Base-by-base conservation (phyloP, 2,329 filamentous ascomycete species). In the Apiospora pterosperma region DNA sequence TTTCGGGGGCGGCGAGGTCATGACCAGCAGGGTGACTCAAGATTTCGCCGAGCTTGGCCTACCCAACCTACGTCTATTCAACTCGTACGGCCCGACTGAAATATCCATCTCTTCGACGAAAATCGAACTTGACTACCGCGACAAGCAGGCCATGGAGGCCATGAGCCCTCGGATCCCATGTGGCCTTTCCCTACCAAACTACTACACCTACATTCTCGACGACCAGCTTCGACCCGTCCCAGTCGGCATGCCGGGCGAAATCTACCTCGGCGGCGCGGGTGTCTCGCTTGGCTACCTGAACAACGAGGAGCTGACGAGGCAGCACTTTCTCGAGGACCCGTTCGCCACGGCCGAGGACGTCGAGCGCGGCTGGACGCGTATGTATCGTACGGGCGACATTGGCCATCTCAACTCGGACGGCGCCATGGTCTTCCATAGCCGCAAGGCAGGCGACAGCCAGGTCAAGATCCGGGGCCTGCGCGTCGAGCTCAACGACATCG, bases 401-500 rank as follows among this genome's bases (percentile, higher is more conserved):
- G 75, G 16, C 67, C 71, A 23, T 65, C 76, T 59, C 59, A 63
- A 19, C 16, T 61, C 21, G 1, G 72, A 76, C 42, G 78, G 77
- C 23, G 58, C 69, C 0, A 59, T 81, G 11, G 64, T 69, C 1
- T 72, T 76, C 65, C 42, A 71, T 3, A 73, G 76, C 7, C 75
- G 78, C 5, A 80, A 79, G 63, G 59, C 59, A 5, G 74, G 77
- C 12, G 78, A 81, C 64, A 73, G 72, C 1, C 75, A 78, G 44
- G 69, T 80, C 65, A 81, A 81, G 67, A 65, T 81, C 1, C 71
- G 76, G 2, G 79, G 79, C 0, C 55, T 78, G 25, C 73, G 80
- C 4, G 76, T 83, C n/a, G 81, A 84, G 12, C 70, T 84, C 0
- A 69, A 71, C 5, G 82, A 84, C 6, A 75, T 84, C 66, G 62